Evolutionary conservation across 768 basidiomycete species (phyloP), one percentile per base, ranked within the genome.

Genomic region (Pisolithus sp.): DNA sequence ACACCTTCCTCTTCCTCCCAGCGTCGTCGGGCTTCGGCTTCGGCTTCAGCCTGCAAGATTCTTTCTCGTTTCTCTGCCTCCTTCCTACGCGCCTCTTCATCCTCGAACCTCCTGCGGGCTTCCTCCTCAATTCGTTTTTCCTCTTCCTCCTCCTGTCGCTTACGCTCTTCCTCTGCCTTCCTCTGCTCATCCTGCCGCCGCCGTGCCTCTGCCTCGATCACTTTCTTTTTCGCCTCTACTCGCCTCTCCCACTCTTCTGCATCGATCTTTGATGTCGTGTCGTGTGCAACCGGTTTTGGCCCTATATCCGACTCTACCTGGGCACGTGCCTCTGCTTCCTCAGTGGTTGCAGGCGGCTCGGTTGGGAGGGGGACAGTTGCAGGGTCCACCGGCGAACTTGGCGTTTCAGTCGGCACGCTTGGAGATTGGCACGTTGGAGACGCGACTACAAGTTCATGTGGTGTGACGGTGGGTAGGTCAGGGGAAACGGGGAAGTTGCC

Each of bases 161-260:
- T 28, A 17, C 45, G 34, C 71, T 54, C 73, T 44, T 39, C 15
- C 7, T 46, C 28, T 42, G 42, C 30, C 21, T 55, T 52, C 43
- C 38, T 47, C 36, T 48, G 50, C 28, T 54, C 80, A 73, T 53
- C 53, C 15, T 76, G 79, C 24, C 65, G 51, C 48, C 75, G 67
- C 43, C 77, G 74, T 9, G 70, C 67, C 21, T 73, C 62, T 65
- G 75, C 71, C 54, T 77, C 77, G 61, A 71, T 76, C 31, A 63
- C 62, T 49, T 73, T 72, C 44, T 76, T 75, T 9, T 72, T 69
- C 8, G 64, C 65, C 30, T 67, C 71, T 43, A 73, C 71, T 30
- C 50, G 47, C 47, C 63, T 37, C 62, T 67, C 45, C 70, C 67
- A 40, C 62, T 62, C 37, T 62, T 58, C 54, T 61, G 68, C 52